Conservation (phyloP, 225 moss, liverwort and hornwort genomes). For the Ulota crispa region DNA sequence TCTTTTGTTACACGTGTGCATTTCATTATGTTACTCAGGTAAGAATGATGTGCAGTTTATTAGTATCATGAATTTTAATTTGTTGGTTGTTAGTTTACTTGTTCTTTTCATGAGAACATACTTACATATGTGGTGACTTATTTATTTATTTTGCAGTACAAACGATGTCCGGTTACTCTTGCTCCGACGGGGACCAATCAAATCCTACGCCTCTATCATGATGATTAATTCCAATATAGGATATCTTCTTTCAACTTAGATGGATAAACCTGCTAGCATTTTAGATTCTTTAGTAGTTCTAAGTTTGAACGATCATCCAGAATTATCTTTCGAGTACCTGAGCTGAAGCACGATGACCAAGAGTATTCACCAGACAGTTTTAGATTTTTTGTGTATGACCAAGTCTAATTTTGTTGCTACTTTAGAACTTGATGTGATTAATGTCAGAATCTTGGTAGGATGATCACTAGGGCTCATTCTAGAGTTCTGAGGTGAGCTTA, state of each 20-base stretch:
- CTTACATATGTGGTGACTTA: background rate
- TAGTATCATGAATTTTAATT: background rate
- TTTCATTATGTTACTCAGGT: conserved; percentile 93
- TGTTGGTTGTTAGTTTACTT: background rate
- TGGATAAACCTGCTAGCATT: background rate
- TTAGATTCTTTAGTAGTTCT: conserved; percentile 8
- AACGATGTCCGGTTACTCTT: conserved; percentile 89
- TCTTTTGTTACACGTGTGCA: conserved; percentile 95
- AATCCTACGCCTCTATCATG: conserved; percentile 86
- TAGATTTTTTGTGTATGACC: background rate
- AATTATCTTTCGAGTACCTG: background rate
- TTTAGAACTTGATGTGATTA: conserved; percentile 1
- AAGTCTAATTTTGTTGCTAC: background rate
- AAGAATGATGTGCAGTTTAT: background rate
- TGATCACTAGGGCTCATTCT: background rate
- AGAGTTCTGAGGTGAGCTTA: background rate
- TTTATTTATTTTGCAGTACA: conserved; percentile 66
- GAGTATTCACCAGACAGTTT: background rate
- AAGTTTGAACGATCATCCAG: background rate
- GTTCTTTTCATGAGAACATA: background rate
- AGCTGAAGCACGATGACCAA: background rate
- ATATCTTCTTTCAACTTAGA: background rate
- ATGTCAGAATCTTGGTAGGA: background rate
- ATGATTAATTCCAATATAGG: conserved; percentile 46
- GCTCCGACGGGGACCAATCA: conserved; percentile 69